phyloP scores from a whole-genome alignment of 1,284 basidiomycete species.

The Leucoagaricus sp. region DNA sequence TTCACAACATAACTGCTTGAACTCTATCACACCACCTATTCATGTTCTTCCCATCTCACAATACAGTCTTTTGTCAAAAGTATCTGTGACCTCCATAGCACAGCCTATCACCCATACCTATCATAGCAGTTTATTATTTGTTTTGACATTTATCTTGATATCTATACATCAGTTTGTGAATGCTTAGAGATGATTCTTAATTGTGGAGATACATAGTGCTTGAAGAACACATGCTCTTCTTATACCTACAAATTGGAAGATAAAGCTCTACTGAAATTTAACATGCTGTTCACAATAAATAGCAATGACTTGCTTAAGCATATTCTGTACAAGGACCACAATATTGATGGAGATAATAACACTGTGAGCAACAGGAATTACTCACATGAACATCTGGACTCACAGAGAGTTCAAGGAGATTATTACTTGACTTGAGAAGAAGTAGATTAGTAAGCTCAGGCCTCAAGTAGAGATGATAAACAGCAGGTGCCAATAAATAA shows the following conservation, averaged over 20 bases:
- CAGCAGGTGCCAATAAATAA: neutral
- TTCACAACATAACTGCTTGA: neutral
- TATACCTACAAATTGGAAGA: conserved; percentile 5
- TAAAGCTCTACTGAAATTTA: neutral
- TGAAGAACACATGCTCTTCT: neutral
- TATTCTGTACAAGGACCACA: neutral
- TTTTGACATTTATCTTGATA: neutral
- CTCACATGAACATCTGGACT: neutral
- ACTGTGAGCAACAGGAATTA: neutral
- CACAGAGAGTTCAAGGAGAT: neutral
- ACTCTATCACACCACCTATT: neutral
- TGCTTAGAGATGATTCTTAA: too few relatives aligned
- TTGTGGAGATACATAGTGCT: neutral
- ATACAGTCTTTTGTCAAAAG: conserved; percentile 12
- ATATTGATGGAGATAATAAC: neutral
- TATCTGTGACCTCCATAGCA: neutral
- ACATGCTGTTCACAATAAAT: conserved; percentile 11
- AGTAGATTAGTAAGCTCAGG: neutral
- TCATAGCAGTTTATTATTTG: neutral
- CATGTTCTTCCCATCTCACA: conserved; percentile 8
- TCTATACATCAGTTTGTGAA: neutral
- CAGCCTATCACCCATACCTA: neutral
- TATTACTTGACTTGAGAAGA: neutral
- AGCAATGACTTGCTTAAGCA: conserved; percentile 11
- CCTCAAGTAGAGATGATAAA: too few relatives aligned